Evolutionary conservation across 345 rosid species (phyloP), one percentile per base, ranked within the genome.

Genomic region (Eucalyptus tenuipes): DNA sequence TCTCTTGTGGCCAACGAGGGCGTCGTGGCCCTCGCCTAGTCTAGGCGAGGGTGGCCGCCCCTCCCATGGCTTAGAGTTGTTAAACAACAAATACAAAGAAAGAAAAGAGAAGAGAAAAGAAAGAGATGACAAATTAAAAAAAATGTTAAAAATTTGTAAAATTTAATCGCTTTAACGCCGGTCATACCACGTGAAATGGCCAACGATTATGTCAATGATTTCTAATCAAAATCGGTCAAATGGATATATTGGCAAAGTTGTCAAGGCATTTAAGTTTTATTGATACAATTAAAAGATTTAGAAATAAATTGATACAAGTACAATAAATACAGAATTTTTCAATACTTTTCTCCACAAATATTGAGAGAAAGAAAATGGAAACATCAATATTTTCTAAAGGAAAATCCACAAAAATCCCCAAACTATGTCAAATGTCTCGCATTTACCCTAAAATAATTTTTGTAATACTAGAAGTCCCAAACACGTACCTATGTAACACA

Each of bases 401-500:
- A 4, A 53, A 53, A 53, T 18, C 25, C 57, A 22, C 0, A 55
- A 24, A 55, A 55, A 55, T 22, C 13, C 1, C 29, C 29, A 24
- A 24, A 55, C 13, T 10, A 1, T 55, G 6, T 10, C 27, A 24
- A 55, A 2, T 55, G 29, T 55, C 61, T 2, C 1, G 0, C 6
- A 24, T 55, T 55, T 55, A 55, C 3, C 13, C 29, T 24, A 9
- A 55, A 55, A 55, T 55, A 55, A 22, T 55, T 22, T 22, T 24
- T 55, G 29, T 20, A 9, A 55, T 24, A 22, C 29, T 0, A 55
- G 5, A 55, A 55, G 0, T 4, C 29, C 3, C 29, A 24, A 55
- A 55, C 0, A 55, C 3, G 0, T 22, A 55, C 6, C 1, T 55
- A 0, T 25, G 1, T 2, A 55, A 24, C 6, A 22, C 29, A 24